Percentiles rank a stretch among this genome's conserved stretches.
phyloP scores from a whole-genome alignment of 2,329 filamentous ascomycete species.

The Coleophoma cylindrospora region DNA sequence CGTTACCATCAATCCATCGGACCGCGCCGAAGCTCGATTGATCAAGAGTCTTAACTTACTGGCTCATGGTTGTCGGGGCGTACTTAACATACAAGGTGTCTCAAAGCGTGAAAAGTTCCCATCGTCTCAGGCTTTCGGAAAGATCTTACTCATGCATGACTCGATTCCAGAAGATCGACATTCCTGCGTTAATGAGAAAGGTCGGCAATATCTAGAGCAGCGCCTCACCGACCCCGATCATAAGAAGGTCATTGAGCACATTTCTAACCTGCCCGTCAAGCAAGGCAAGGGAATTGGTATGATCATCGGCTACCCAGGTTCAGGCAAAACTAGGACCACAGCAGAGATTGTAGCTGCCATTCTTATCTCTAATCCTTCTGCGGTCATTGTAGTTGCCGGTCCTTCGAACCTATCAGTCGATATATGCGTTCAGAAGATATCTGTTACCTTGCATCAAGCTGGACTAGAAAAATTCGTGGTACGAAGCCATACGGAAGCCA shows the following conservation, averaged over 20 bases:
- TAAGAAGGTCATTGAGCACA: not conserved
- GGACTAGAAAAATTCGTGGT: not conserved
- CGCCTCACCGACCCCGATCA: not conserved
- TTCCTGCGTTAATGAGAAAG: not conserved
- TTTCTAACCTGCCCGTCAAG: not conserved
- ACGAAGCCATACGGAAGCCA: not conserved
- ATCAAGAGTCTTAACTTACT: not conserved
- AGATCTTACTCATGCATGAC: not conserved
- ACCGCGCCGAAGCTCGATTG: not conserved
- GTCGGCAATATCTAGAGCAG: not conserved
- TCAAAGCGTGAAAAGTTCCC: not conserved
- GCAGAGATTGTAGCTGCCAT: not conserved
- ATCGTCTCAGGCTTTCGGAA: not conserved
- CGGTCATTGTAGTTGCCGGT: not conserved
- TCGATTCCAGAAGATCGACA: not conserved
- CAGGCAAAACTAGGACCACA: not conserved
- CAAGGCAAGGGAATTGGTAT: not conserved
- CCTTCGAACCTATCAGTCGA: not conserved
- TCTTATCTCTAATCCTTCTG: not conserved
- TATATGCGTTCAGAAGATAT: not conserved
- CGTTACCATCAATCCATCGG: not conserved
- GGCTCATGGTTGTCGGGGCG: not conserved
- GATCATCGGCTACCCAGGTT: not conserved
- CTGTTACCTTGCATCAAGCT: not conserved
- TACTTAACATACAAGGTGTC: too few species aligned